Percentiles rank a stretch among this genome's conserved stretches.
phyloP scores from a whole-genome alignment of 192 early-diverging fungal species.

The Coemansia sp. region DNA sequence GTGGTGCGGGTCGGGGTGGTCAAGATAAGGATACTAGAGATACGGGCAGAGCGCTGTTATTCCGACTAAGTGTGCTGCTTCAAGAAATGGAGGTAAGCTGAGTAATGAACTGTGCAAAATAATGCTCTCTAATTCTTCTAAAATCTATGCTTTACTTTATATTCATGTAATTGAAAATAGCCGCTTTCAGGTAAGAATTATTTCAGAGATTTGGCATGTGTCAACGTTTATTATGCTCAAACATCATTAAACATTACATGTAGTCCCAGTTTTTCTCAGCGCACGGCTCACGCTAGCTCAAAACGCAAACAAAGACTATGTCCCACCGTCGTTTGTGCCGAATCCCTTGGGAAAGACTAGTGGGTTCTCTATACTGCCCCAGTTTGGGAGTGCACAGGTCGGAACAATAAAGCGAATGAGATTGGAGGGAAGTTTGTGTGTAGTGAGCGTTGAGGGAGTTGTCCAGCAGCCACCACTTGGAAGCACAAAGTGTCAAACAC shows the following conservation, averaged over 20 bases:
- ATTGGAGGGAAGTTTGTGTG: slow-evolving; percentile 26
- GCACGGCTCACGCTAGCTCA: slow-evolving; percentile 18
- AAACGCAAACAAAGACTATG: slow-evolving; percentile 16
- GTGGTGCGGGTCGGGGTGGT: not conserved
- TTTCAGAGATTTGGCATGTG: not conserved
- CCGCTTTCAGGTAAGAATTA: not conserved
- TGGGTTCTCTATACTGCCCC: slow-evolving; percentile 29
- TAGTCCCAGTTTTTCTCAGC: slow-evolving; percentile 20
- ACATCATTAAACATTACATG: not conserved
- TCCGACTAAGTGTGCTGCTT: slow-evolving; percentile 22
- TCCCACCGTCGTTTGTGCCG: slow-evolving; percentile 24
- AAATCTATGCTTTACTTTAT: not conserved
- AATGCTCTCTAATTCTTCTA: not conserved
- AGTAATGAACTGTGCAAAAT: not conserved
- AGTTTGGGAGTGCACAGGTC: slow-evolving; percentile 39
- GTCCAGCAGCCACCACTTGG: slow-evolving; percentile 37
- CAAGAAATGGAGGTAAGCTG: slow-evolving; percentile 39
- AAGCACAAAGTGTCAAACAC: slow-evolving; percentile 15
- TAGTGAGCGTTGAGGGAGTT: slow-evolving; percentile 38
- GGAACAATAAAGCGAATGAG: slow-evolving; percentile 11
- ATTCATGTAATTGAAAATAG: not conserved
- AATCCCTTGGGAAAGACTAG: slow-evolving; percentile 1
- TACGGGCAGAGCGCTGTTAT: slow-evolving; percentile 3
- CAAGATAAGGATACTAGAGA: not conserved
- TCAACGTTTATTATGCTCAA: not conserved